A percentile compares a stretch with the other conserved stretches of the same genome.
These are phyloP conservation scores for Aspergillus uvarum DNA, from an alignment of 2,329 filamentous ascomycete species.

Conservation along the genomic window DNA sequence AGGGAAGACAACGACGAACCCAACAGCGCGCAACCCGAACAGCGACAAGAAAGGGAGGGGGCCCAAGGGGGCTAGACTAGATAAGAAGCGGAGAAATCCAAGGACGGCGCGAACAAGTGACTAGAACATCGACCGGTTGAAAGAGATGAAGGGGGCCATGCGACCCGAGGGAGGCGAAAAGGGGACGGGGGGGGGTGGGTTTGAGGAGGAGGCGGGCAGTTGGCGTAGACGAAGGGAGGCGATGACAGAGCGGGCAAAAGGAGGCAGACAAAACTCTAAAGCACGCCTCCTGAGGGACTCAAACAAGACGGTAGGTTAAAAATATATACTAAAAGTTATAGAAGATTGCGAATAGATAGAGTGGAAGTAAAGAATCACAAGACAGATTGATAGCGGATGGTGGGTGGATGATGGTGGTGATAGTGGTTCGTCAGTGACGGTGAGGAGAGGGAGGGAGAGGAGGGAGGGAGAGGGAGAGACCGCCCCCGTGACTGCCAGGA, in stretches of 20 bases:
- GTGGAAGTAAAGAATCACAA: not conserved
- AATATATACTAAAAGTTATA: not conserved
- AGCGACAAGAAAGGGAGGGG: constrained; percentile 10
- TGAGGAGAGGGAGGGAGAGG: constrained; percentile 10
- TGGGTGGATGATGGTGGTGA: not conserved
- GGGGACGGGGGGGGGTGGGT: not conserved
- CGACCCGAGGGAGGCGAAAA: constrained; percentile 13
- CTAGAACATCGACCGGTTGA: constrained; percentile 7
- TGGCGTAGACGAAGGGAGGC: not conserved
- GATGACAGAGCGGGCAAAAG: not conserved
- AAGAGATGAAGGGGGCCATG: constrained; percentile 13
- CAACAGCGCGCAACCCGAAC: constrained; percentile 10
- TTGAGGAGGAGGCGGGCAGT: not conserved
- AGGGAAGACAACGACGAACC: constrained; percentile 6
- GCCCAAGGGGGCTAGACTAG: constrained; percentile 6
- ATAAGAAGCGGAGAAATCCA: constrained; percentile 9
- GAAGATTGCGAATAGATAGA: not conserved
- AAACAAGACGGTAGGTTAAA: not conserved
- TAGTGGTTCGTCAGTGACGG: not conserved
- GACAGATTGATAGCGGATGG: constrained; percentile 1
- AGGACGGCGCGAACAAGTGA: constrained; percentile 10
- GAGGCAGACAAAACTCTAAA: not conserved
- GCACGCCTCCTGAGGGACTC: not conserved
- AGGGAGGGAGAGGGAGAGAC: constrained; percentile 1
- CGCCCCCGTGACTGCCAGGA: not conserved